Base-by-base conservation (phyloP, 768 basidiomycete genomes). In the Gyrodon lividus region DNA sequence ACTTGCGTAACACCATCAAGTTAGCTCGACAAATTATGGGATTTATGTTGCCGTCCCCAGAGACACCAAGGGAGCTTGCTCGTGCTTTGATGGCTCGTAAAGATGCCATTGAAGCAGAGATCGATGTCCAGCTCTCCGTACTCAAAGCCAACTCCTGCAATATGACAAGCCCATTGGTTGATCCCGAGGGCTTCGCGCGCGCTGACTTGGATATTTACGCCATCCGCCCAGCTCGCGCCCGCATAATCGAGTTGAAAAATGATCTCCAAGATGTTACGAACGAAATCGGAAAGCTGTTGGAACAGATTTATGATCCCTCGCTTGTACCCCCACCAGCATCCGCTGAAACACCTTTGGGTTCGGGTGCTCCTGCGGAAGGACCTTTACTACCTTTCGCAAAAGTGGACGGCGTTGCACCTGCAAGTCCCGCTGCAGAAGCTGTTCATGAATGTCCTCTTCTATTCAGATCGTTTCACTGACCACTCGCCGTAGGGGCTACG, bases 161-260 rank as follows among this genome's bases (percentile, higher is more conserved):
- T 2, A 80, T 92, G 74, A 70, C 80, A 22, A 81, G 87, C 0
- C 83, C 90, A 0, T 80, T 98, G 30, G 80, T 97, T 42, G 93
- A 97, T 64, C 56, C 74, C 1, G 89, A 97, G 46, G 96, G 96
- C 6, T 98, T 92, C 68, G 95, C 95, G 1, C 79, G 92, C 13
- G 83, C 82, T 13, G 88, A 96, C 70, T 79, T 98, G 55, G 90
- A 95, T 58, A 76, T 96, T 16, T 90, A 82, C 63, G 84, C 86
- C 10, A 85, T 95, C 17, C 77, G 91, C 20, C 72, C 73, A 43
- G 89, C 92, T 12, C 79, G 92, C 46, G 78, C 85, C 26, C 77
- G 87, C 44, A 81, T 95, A n/a, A 84, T 89, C 46, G 81, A 89
- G 64, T 72, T 94, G 43, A 76, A 84, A 51, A 97, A 94, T 60